Conservation (phyloP, 805 yeast species). For the Metschnikowia lochheadii region DNA sequence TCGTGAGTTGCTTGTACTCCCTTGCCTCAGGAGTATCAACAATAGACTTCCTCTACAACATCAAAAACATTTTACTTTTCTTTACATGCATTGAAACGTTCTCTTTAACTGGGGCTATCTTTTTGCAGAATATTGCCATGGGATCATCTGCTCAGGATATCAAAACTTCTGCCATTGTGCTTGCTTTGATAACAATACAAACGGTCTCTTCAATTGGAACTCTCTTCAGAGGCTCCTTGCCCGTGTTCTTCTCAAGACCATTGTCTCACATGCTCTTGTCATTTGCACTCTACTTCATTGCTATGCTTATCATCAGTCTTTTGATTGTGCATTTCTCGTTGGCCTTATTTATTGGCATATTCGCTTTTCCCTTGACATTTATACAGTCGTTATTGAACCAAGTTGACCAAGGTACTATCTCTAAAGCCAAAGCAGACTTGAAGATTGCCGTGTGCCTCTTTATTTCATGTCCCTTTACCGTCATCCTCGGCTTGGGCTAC, state of each 20-base stretch:
- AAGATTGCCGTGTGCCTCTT: constrained; percentile 34
- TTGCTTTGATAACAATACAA: constrained; percentile 1
- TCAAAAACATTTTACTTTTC: constrained; percentile 23
- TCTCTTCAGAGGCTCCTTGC: neutral
- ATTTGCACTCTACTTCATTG: constrained; percentile 51
- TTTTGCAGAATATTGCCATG: constrained; percentile 24
- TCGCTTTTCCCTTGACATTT: constrained; percentile 73
- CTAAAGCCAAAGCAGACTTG: constrained; percentile 13
- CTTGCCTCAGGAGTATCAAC: constrained; percentile 41
- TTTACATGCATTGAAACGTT: constrained; percentile 27
- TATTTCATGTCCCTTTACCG: constrained; percentile 50
- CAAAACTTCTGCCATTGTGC: neutral
- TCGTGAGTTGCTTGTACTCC: constrained; percentile 61
- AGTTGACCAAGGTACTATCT: constrained; percentile 7
- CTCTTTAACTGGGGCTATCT: constrained; percentile 22
- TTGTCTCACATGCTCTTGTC: constrained; percentile 34
- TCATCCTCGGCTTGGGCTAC: constrained; percentile 25
- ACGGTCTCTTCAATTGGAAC: constrained; percentile 6
- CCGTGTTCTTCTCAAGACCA: constrained; percentile 17
- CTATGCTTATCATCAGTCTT: constrained; percentile 67
- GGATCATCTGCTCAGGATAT: neutral
- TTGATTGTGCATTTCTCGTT: constrained; percentile 82
- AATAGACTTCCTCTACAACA: constrained; percentile 18
- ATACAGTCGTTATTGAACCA: constrained; percentile 36
- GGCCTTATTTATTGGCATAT: constrained; percentile 64